phyloP scores from a whole-genome alignment of 2,329 filamentous ascomycete species.

The Pestalotiopsis fici region DNA sequence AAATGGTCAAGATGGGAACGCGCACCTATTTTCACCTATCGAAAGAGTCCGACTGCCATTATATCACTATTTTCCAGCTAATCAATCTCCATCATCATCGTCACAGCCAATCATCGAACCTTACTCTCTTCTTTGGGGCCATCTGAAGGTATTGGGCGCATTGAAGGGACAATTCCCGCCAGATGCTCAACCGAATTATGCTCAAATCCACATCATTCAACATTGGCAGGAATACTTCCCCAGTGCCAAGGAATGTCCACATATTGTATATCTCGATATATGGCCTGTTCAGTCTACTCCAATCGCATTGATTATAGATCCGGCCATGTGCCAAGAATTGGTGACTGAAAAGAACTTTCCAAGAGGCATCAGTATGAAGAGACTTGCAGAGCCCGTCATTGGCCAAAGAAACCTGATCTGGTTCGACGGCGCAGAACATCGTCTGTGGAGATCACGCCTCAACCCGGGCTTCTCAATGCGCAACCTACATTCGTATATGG shows the following conservation, averaged over 20 bases:
- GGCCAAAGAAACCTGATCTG: constrained; percentile 30
- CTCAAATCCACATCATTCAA: constrained; percentile 16
- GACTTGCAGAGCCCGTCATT: constrained; percentile 24
- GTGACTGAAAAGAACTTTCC: constrained; percentile 29
- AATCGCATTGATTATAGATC: constrained; percentile 32
- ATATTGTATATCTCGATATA: constrained; percentile 31
- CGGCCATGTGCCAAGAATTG: constrained; percentile 33
- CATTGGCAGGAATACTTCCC: constrained; percentile 21
- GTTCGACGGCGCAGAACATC: constrained; percentile 35
- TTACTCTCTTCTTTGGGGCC: constrained; percentile 28
- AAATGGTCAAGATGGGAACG: no score
- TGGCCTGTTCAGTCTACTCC: constrained; percentile 31
- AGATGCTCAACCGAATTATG: constrained; percentile 20
- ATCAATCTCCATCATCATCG: neutral
- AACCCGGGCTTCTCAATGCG: constrained; percentile 34
- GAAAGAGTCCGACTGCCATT: no score
- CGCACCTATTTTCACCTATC: no score
- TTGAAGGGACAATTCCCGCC: constrained; percentile 12
- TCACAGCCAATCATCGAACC: constrained; percentile 16
- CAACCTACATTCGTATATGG: constrained; percentile 31
- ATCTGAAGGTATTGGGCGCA: constrained; percentile 21
- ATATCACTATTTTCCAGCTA: neutral
- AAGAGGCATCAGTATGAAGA: constrained; percentile 24
- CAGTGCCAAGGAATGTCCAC: constrained; percentile 18
- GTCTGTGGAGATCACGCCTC: constrained; percentile 30